phyloP scores from a whole-genome alignment of 352 stramenopile species.

The Pythium monospermum region DNA sequence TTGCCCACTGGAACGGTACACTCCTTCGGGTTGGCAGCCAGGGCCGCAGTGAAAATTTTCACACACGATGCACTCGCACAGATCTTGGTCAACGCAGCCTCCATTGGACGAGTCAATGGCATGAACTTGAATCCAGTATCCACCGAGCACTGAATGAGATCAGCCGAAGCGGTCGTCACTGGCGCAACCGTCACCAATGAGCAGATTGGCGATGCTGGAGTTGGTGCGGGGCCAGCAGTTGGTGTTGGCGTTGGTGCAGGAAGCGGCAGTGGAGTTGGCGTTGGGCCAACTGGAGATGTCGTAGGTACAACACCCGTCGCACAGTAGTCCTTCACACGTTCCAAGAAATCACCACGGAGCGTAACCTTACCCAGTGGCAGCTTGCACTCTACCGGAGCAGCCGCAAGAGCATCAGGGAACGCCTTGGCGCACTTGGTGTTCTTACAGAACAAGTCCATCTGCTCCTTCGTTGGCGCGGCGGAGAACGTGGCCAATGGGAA shows the following conservation, averaged over 20 bases:
- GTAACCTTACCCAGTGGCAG: no score
- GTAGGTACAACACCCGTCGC: no score
- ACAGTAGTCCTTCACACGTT: no score
- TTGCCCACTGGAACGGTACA: constrained; percentile 8
- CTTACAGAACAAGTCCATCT: no score
- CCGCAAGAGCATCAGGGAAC: no score
- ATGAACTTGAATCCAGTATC: constrained; percentile 17
- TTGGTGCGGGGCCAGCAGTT: constrained; percentile 3
- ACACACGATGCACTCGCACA: constrained; percentile 19
- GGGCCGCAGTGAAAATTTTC: constrained; percentile 11
- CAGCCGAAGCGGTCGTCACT: constrained; percentile 2
- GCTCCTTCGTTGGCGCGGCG: no score
- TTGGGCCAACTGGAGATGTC: no score
- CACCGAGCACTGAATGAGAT: constrained; percentile 9
- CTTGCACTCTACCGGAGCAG: no score
- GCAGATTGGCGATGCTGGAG: constrained; percentile 3
- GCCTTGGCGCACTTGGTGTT: no score
- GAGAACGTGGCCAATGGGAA: no score
- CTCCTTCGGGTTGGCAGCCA: constrained; percentile 7
- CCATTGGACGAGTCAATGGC: constrained; percentile 15
- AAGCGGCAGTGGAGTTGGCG: no score
- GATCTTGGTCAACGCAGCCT: constrained; percentile 14
- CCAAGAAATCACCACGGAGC: no score
- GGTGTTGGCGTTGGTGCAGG: constrained; percentile 1
- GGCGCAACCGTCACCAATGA: neutral